Percentiles rank a stretch among this genome's conserved stretches.
These are phyloP conservation scores for Coemansia pectinata DNA, from an alignment of 192 early-diverging fungal genomes.

Conservation along the genomic window DNA sequence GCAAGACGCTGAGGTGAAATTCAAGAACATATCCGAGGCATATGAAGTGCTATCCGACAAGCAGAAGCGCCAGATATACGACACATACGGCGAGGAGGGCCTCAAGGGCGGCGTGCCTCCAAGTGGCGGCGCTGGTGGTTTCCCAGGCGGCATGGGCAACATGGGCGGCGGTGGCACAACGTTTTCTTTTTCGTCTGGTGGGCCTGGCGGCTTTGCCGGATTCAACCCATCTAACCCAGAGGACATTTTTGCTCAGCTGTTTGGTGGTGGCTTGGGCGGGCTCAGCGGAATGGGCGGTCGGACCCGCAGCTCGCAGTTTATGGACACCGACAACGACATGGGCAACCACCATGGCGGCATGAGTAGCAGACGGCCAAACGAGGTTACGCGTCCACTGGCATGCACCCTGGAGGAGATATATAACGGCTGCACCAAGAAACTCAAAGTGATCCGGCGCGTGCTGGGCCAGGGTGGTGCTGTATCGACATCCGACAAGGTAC, in stretches of 20 bases:
- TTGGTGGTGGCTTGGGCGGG: conserved; percentile 60
- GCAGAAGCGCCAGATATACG: conserved; percentile 90
- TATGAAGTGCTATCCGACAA: conserved; percentile 94
- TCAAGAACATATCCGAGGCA: conserved; percentile 98
- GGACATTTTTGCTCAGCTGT: conserved; percentile 90
- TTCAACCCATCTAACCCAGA: conserved; percentile 83
- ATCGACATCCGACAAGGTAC: conserved; percentile 70
- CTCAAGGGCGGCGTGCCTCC: conserved; percentile 64
- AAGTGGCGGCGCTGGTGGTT: conserved; percentile 57
- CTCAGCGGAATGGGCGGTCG: conserved; percentile 40
- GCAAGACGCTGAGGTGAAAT: conserved; percentile 58
- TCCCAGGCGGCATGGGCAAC: conserved; percentile 29
- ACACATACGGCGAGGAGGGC: conserved; percentile 93
- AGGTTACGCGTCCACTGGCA: conserved; percentile 70
- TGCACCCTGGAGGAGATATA: conserved; percentile 91
- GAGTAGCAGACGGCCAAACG: conserved; percentile 57
- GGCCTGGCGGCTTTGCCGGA: conserved; percentile 63
- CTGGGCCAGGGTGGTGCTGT: conserved; percentile 26
- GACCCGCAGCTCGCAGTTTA: conserved; percentile 50
- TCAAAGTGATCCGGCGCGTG: conserved; percentile 85
- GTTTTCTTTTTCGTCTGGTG: conserved; percentile 66
- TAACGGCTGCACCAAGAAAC: conserved; percentile 84
- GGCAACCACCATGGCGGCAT: conserved; percentile 42
- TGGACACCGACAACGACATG: conserved; percentile 59
- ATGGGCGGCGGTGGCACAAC: conserved; percentile 59